Evolutionary conservation across 2,329 filamentous ascomycete species (phyloP), one percentile per base, ranked within the genome.

Genomic region (Diaporthe sp.): DNA sequence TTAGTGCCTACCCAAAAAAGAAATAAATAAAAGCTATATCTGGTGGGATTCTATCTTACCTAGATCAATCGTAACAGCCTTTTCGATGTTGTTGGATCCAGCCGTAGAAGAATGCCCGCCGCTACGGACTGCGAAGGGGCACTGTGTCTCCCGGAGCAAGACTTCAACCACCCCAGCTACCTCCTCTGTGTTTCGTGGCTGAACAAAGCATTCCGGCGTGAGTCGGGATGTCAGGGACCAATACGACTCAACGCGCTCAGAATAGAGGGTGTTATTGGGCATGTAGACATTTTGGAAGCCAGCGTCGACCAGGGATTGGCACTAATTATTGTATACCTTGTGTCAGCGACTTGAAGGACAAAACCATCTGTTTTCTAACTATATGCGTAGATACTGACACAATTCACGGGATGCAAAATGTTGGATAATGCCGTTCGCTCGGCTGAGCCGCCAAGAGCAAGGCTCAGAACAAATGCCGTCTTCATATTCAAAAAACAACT

Each of bases 71-170:
- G 31, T 37, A 10, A 58, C 55, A 7, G 55, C 55, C 55, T 58
- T 58, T 22, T 58, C 55, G 55, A 58, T 58, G 31, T 58, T 58
- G 55, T 58, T 58, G 31, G 55, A 31, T 37, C 55, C 55, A 4
- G 55, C 55, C 15, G 55, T 58, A 22, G 55, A 58, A 34, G 55
- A 58, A 37, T 58, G 55, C 31, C 55, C 55, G 4, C 55, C 55
- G 10, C 55, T 58, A 13, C 55, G 31, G 12, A 58, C 31, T 22
- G 55, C 55, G 15, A 58, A 58, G 19, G 55, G 55, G 19, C 55
- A 58, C n/a, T 58, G 31, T 3, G 55, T 58, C 31, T 58, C 31
- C 15, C 19, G 19, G 8, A 58, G 31, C 31, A 58, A n/a, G 55
- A 58, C 19, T 22, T 37, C 31, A 6, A 58, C 55, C 8, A 58